Base-by-base conservation (phyloP, 2,329 filamentous ascomycete species). In the Pseudogymnoascus sp. region DNA sequence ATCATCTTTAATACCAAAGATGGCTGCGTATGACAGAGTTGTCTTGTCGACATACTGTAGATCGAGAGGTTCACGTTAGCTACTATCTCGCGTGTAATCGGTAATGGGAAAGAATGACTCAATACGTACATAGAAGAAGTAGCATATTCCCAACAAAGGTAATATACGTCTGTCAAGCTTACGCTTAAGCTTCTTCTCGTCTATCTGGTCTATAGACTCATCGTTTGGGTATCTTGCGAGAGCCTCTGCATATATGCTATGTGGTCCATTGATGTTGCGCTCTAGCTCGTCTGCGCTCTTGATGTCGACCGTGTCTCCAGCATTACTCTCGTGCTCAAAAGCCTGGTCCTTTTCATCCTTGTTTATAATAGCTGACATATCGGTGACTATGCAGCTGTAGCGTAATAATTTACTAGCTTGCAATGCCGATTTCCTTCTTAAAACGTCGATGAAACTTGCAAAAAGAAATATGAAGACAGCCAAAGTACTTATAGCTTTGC, bases 1-100 rank as follows among this genome's bases (percentile, higher is more conserved):
- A 64, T 86, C 83, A 16, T 84, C 77, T n/a, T 75, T 72, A 60
- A 87, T 84, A 0, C 83, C 84, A 66, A 85, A 85, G 40, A 86
- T 82, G 10, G 83, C 83, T 0, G 84, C 83, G 67, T 84, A 85
- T 14, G 77, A 80, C 3, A 83, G 70, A 0, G 79, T 83, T 0
- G 81, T 83, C 73, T 83, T 73, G 60, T 75, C 73, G 34, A 82
- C 81, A 64, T 81, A 82, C 64, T 79, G 79, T 37, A 53, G 16
- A 8, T 28, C 8, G 59, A 1, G n/a, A 23, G n/a, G 5, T 36
- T n/a, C 18, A 31, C 18, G 31, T 37, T 60, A 40, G 10, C 37
- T 16, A 60, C 5, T 21, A 16, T 21, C 37, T 60, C 36, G 36
- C 21, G 8, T 38, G 18, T 60, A n/a, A 4, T 34, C 6, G 14